A percentile compares a stretch with the other conserved stretches of the same genome.
These are phyloP conservation scores for Friedmanniomyces simplex DNA, from an alignment of 495 filamentous ascomycete genomes.

Conservation along the genomic window DNA sequence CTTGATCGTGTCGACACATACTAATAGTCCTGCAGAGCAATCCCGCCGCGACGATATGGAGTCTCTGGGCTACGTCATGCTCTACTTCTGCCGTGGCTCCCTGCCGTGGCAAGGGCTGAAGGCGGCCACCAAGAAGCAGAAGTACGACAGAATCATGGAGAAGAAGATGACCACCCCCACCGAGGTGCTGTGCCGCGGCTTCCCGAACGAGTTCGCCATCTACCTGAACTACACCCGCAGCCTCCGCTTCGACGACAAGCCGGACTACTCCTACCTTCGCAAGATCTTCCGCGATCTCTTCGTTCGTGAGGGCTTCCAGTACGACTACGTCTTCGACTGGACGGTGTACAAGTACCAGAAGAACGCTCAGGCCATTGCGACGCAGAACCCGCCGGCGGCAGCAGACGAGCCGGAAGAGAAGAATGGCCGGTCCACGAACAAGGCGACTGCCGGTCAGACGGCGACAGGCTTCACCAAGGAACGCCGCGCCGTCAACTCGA, in stretches of 20 bases:
- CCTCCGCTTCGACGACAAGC: conserved; percentile 98
- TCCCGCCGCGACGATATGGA: conserved; percentile 99
- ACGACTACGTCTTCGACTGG: conserved; percentile 99
- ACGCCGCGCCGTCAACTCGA: conserved; percentile 30
- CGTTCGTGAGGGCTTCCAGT: conserved; percentile 98
- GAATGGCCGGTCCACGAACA: conserved; percentile 44
- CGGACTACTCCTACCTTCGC: conserved; percentile 98
- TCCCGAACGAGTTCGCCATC: conserved; percentile 99
- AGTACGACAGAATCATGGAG: conserved; percentile 99
- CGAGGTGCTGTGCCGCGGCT: conserved; percentile 96
- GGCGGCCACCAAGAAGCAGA: conserved; percentile 99
- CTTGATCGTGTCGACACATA: too few relatives aligned
- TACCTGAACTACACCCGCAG: conserved; percentile 99
- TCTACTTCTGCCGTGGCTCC: conserved; percentile 99
- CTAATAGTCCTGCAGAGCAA: conserved; percentile 60
- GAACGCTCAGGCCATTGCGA: conserved; percentile 84
- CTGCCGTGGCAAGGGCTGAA: conserved; percentile 99
- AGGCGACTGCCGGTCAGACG: conserved; percentile 56
- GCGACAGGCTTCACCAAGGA: conserved; percentile 44
- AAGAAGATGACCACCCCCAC: conserved; percentile 99
- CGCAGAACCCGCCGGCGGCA: conserved; percentile 47
- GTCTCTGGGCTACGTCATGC: conserved; percentile 98
- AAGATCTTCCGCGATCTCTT: conserved; percentile 99
- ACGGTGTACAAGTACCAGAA: conserved; percentile 99
- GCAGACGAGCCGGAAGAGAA: conserved; percentile 70